Evolutionary conservation across 1,139 yeast species (phyloP).

Genomic region (Eremothecium cymbalariae): DNA sequence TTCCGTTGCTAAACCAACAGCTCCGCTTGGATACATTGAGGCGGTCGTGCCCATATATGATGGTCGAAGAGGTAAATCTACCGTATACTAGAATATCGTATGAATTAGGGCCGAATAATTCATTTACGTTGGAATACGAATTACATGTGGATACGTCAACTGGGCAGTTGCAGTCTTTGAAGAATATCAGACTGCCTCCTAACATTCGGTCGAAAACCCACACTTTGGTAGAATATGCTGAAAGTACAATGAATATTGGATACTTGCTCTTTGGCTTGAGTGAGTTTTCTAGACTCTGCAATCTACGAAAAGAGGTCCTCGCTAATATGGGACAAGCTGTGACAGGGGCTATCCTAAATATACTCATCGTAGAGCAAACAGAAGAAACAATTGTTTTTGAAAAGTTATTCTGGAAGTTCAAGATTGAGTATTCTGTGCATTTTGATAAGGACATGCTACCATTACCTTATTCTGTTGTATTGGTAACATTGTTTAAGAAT

Average conservation of each 20-base stretch:
- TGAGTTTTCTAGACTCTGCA: slow-evolving; percentile 14
- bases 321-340: slow-evolving; percentile 3
- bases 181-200: background rate
- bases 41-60: slow-evolving; percentile 7
- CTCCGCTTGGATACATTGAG: slow-evolving; percentile 5
- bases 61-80: slow-evolving; percentile 1
- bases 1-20: slow-evolving; percentile 7
- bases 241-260: slow-evolving; percentile 8
- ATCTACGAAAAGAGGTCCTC: slow-evolving; percentile 5
- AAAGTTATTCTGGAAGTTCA: slow-evolving; percentile 1
- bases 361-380: background rate
- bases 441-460: slow-evolving; percentile 5
- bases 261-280: slow-evolving; percentile 14
- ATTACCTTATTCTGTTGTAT: slow-evolving; percentile 6
- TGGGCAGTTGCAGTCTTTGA: slow-evolving; percentile 2
- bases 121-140: background rate
- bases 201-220: no score
- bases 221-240: slow-evolving; percentile 5
- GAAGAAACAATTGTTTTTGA: background rate
- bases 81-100: background rate
- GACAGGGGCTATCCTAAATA: background rate
- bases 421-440: background rate
- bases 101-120: background rate
- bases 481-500: slow-evolving; percentile 4
- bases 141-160: slow-evolving; percentile 2